Evolutionary conservation across 768 basidiomycete genomes (phyloP).

Genomic region (Trichaptum fuscoviolaceum): DNA sequence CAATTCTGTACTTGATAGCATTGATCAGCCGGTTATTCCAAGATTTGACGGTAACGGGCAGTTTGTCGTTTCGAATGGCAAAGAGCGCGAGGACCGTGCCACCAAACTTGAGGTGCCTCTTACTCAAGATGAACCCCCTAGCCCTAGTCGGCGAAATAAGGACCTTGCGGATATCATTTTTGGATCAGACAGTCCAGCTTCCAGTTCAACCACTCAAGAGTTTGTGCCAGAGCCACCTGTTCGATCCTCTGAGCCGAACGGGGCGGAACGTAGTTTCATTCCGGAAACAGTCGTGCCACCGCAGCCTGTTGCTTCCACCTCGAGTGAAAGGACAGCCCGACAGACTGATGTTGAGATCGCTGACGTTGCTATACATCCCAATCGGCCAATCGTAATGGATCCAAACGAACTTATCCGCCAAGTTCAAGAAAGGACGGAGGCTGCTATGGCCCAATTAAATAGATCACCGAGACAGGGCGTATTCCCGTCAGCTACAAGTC

Average conservation of each 20-base stretch:
- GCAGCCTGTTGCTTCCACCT: background rate
- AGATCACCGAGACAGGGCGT: constrained; percentile 36
- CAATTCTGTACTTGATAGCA: constrained; percentile 54
- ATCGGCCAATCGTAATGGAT: background rate
- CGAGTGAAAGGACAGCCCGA: background rate
- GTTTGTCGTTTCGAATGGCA: constrained; percentile 8
- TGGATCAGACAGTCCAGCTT: constrained; percentile 35
- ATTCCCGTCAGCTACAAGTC: constrained; percentile 32
- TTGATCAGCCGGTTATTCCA: constrained; percentile 29
- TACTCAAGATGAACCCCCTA: constrained; percentile 20
- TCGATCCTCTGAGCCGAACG: background rate
- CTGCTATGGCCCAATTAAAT: constrained; percentile 52
- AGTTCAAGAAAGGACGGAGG: constrained; percentile 63
- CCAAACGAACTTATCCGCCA: constrained; percentile 29
- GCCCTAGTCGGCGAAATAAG: constrained; percentile 56
- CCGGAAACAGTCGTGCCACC: background rate
- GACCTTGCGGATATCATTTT: constrained; percentile 78
- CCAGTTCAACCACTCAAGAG: background rate
- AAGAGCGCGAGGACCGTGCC: background rate
- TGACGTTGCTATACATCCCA: background rate
- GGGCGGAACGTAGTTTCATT: background rate
- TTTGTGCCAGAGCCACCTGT: background rate
- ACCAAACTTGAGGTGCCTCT: constrained; percentile 33
- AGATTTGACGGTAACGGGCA: background rate
- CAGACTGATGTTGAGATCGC: background rate